A percentile compares a stretch with the other conserved stretches of the same genome.
Conservation (phyloP, 352 stramenopile species). For the Aphanomyces euteiches region DNA sequence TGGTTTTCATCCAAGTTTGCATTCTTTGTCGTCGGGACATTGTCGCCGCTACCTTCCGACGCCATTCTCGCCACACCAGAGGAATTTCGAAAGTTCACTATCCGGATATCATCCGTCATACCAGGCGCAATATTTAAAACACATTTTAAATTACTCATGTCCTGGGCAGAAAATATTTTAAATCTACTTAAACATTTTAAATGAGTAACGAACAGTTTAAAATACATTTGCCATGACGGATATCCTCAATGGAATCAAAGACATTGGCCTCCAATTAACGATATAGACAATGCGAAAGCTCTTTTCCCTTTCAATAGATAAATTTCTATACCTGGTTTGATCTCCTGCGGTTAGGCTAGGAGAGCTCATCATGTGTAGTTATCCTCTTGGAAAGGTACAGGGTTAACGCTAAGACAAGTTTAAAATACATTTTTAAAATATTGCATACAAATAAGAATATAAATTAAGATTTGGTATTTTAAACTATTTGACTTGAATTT, state of each 20-base stretch:
- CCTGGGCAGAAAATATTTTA: neutral
- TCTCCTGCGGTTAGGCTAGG: too few species aligned
- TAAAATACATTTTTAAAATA: neutral
- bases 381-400: too few species aligned
- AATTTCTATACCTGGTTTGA: too few species aligned
- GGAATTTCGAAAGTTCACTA: neutral
- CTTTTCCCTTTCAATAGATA: too few species aligned
- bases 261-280: too few species aligned
- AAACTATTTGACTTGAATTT: neutral
- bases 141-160: neutral
- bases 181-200: neutral
- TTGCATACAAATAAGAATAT: neutral
- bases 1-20: constrained; percentile 2
- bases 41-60: neutral
- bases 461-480: constrained; percentile 8
- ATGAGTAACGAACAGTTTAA: neutral
- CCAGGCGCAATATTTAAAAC: neutral
- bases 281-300: too few species aligned
- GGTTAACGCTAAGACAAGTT: neutral
- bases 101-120: constrained; percentile 13
- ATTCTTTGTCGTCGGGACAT: neutral
- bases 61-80: constrained; percentile 15
- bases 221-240: too few species aligned
- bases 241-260: too few species aligned
- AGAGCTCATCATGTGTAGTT: too few species aligned